Conservation (phyloP, 2,329 filamentous ascomycete species). For the Nothopassalora personata region DNA sequence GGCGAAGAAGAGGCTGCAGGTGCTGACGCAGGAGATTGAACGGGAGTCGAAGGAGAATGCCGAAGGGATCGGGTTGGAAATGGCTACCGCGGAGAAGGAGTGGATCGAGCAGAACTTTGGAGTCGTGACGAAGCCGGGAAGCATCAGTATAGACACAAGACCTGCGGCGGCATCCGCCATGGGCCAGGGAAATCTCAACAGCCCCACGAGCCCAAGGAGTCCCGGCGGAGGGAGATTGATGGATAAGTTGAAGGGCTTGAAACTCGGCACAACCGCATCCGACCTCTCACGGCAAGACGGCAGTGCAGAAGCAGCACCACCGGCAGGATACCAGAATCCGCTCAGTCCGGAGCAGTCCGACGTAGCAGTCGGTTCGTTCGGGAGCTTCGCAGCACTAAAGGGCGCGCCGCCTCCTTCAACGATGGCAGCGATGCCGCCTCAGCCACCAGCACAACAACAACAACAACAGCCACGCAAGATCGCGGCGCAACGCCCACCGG, state of each 20-base stretch:
- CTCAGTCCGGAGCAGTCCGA: slow-evolving; percentile 60
- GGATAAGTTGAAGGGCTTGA: slow-evolving; percentile 75
- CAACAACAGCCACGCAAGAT: slow-evolving; percentile 19
- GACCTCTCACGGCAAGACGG: slow-evolving; percentile 18
- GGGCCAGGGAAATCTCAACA: slow-evolving; percentile 32
- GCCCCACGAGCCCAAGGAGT: slow-evolving; percentile 56
- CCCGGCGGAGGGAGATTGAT: slow-evolving; percentile 64
- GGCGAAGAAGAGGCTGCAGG: slow-evolving; percentile 74
- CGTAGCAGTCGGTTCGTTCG: slow-evolving; percentile 58
- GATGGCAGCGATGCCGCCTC: slow-evolving; percentile 40
- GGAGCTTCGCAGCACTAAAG: slow-evolving; percentile 54
- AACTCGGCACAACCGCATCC: slow-evolving; percentile 63
- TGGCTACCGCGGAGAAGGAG: slow-evolving; percentile 74
- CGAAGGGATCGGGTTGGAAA: slow-evolving; percentile 77
- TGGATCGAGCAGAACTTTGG: slow-evolving; percentile 85
- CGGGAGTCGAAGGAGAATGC: slow-evolving; percentile 66
- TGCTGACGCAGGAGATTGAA: slow-evolving; percentile 71
- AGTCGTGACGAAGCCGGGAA: slow-evolving; percentile 43
- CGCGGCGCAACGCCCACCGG: slow-evolving; percentile 28
- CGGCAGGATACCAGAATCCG: slow-evolving; percentile 40
- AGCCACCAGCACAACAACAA: slow-evolving; percentile 26
- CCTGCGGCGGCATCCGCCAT: slow-evolving; percentile 28
- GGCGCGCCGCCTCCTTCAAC: slow-evolving; percentile 33
- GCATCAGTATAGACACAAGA: slow-evolving; percentile 33
- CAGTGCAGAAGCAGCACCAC: slow-evolving; percentile 6